Percentiles rank a stretch among this genome's conserved stretches.
These are phyloP conservation scores for Monascus ruber DNA, from an alignment of 2,329 filamentous ascomycete species.

Conservation along the genomic window DNA sequence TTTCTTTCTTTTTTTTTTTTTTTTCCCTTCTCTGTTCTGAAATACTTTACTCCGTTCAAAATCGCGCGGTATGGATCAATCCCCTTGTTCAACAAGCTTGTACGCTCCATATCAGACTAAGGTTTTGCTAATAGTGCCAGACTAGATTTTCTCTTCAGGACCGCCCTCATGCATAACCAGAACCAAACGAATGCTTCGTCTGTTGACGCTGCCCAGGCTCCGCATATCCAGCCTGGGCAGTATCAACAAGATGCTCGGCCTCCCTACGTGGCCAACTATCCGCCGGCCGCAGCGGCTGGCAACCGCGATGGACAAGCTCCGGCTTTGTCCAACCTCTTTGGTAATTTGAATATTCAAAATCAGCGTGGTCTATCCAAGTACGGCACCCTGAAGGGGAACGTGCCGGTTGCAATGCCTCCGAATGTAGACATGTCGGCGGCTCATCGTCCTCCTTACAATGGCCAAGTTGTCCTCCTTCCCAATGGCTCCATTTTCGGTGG, in stretches of 20 bases:
- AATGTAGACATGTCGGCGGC: slow-evolving; percentile 17
- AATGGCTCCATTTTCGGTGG: slow-evolving; percentile 22
- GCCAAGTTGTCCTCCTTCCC: slow-evolving; percentile 20
- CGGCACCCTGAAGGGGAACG: slow-evolving; percentile 13
- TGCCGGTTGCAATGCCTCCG: slow-evolving; percentile 14
- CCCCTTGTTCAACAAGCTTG: not conserved
- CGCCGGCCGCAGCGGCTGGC: slow-evolving; percentile 6
- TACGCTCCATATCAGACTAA: not conserved
- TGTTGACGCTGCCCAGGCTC: slow-evolving; percentile 12
- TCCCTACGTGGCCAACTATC: slow-evolving; percentile 12
- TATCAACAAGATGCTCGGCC: slow-evolving; percentile 17
- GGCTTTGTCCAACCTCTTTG: slow-evolving; percentile 13
- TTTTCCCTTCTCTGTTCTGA: not conserved
- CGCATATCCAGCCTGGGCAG: slow-evolving; percentile 12
- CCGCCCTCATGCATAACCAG: slow-evolving; percentile 14
- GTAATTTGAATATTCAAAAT: slow-evolving; percentile 17
- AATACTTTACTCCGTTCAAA: not conserved
- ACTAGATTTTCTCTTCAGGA: slow-evolving; percentile 2
- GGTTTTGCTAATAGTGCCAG: not conserved
- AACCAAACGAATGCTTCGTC: slow-evolving; percentile 12
- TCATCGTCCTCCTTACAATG: slow-evolving; percentile 17
- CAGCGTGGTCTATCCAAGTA: slow-evolving; percentile 17
- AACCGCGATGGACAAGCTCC: slow-evolving; percentile 10
- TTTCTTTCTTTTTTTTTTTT: not conserved
- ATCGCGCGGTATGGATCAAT: not conserved